Evolutionary conservation across 2,329 filamentous ascomycete genomes (phyloP).

Genomic region (Rutstroemia sp.): DNA sequence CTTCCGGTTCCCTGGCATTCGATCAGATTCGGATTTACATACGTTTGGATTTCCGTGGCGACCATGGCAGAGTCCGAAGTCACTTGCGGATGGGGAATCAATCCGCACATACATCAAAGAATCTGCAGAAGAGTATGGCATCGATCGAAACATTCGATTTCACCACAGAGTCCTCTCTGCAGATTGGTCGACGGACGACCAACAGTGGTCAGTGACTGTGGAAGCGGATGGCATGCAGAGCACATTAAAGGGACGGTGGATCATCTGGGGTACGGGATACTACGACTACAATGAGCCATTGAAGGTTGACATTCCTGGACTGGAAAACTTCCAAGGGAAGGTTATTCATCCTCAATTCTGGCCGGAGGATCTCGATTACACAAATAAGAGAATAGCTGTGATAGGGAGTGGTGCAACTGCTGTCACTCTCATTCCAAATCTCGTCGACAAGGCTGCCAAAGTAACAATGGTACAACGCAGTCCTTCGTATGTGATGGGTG

Average conservation of each 20-base stretch:
- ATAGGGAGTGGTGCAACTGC: conserved; percentile 60
- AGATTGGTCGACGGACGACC: conserved; percentile 47
- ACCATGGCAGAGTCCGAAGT: conserved; percentile 51
- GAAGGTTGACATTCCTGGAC: conserved; percentile 46
- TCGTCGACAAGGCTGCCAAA: conserved; percentile 54
- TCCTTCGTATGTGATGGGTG: conserved; percentile 57
- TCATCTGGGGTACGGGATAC: conserved; percentile 56
- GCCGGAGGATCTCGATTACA: conserved; percentile 59
- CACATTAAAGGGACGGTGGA: conserved; percentile 36
- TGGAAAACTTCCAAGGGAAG: conserved; percentile 51
- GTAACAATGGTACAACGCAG: conserved; percentile 78
- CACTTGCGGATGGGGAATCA: conserved; percentile 43
- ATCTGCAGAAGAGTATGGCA: conserved; percentile 43
- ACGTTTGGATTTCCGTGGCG: conserved; percentile 63
- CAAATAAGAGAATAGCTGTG: conserved; percentile 39
- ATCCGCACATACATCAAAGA: conserved; percentile 48
- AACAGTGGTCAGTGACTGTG: conserved; percentile 46
- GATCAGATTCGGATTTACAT: conserved; percentile 54
- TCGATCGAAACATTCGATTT: conserved; percentile 48
- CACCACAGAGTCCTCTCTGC: conserved; percentile 41
- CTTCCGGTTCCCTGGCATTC: conserved; percentile 68
- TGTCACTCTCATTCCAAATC: conserved; percentile 63
- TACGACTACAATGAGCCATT: conserved; percentile 55
- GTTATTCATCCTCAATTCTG: conserved; percentile 68
- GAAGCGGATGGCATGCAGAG: conserved; percentile 29